phyloP scores from a whole-genome alignment of 371 early-diverging fungal species.

The Mucor circinelloides region DNA sequence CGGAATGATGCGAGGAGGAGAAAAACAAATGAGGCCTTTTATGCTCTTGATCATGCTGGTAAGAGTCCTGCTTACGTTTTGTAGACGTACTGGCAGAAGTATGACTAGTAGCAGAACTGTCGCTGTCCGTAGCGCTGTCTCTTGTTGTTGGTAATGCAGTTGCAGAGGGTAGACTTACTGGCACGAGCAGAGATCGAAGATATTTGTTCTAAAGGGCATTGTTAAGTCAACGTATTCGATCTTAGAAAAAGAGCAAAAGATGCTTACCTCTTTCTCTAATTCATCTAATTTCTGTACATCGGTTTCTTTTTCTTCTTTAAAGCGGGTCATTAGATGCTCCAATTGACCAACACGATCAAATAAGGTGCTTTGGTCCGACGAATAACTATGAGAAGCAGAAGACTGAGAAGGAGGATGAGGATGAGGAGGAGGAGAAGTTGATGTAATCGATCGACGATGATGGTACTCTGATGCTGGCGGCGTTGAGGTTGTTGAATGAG shows the following conservation, averaged over 20 bases:
- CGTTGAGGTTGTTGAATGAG: background rate
- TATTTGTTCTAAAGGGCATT: conserved; percentile 20
- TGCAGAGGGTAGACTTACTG: background rate
- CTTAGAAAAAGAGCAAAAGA: background rate
- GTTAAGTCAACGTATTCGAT: too few relatives aligned
- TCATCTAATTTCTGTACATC: conserved; percentile 33
- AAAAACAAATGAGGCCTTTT: conserved; percentile 2
- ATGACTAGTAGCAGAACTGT: background rate
- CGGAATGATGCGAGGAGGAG: background rate
- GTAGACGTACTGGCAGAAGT: background rate
- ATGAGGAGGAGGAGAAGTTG: background rate
- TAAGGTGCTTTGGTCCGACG: conserved; percentile 12
- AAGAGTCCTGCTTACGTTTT: background rate
- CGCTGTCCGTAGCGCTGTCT: background rate
- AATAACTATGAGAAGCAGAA: background rate
- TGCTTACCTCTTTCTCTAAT: conserved; percentile 42
- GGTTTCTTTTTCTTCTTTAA: conserved; percentile 42
- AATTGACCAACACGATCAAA: conserved; percentile 43
- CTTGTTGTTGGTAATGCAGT: background rate
- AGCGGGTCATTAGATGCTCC: conserved; percentile 37
- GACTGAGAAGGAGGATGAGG: background rate
- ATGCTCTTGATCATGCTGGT: background rate
- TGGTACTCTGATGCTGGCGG: background rate
- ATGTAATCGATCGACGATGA: background rate
- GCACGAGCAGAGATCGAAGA: conserved; percentile 18